Conservation (phyloP, 164 flowering plant genomes). For the Brasenia schreberi region DNA sequence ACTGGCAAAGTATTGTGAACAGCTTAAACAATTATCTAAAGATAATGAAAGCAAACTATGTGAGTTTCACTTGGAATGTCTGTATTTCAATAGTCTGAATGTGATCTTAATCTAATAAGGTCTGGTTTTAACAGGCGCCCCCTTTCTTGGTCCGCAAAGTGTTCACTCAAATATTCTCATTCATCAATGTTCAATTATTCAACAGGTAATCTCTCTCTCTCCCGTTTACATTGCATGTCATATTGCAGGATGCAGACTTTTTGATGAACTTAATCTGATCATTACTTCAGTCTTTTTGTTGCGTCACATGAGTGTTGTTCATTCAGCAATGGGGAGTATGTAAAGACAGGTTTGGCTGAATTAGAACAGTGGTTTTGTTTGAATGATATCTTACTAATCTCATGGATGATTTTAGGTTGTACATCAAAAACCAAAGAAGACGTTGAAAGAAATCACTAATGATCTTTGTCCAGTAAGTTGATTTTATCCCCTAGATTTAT, state of each 20-base stretch:
- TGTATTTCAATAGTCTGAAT: background rate
- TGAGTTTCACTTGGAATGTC: constrained; percentile 20
- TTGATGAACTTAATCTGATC: background rate
- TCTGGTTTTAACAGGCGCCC: constrained; percentile 50
- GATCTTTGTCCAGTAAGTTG: constrained; percentile 79
- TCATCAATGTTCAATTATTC: constrained; percentile 89
- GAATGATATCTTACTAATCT: background rate
- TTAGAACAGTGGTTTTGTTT: constrained; percentile 72
- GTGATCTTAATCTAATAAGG: background rate
- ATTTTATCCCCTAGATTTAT: constrained; percentile 4
- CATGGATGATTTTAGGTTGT: constrained; percentile 46
- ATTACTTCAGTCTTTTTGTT: constrained; percentile 8
- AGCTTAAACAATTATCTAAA: constrained; percentile 55
- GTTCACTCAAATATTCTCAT: constrained; percentile 84
- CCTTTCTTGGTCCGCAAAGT: constrained; percentile 79
- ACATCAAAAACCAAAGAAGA: constrained; percentile 93
- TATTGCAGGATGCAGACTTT: too few species aligned
- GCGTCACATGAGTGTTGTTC: constrained; percentile 96
- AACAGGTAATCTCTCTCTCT: constrained; percentile 44
- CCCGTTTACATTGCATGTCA: too few species aligned
- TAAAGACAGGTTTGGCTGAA: constrained; percentile 87
- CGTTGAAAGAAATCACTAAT: constrained; percentile 75
- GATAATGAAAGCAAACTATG: constrained; percentile 74
- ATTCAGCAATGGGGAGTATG: constrained; percentile 94
- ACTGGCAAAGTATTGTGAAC: constrained; percentile 97